These are phyloP conservation scores for Trichoderma erinaceum DNA, from an alignment of 495 filamentous ascomycete genomes.

Conservation along the genomic window DNA sequence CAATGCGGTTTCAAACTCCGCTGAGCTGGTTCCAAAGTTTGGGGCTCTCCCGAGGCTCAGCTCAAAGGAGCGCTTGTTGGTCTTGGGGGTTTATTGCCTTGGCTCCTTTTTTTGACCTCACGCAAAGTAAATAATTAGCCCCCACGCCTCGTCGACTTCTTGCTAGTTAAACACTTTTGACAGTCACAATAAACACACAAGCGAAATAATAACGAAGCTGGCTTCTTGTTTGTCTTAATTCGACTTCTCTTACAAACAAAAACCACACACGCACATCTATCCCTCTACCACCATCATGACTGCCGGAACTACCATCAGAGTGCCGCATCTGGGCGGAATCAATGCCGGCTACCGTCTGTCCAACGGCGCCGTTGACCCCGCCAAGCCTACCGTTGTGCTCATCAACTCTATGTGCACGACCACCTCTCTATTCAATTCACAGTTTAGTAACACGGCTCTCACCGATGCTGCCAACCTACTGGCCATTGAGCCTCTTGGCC, in stretches of 20 bases:
- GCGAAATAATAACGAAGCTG: neutral
- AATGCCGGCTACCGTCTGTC: conserved; percentile 48
- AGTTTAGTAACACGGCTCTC: conserved; percentile 42
- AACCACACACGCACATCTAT: neutral
- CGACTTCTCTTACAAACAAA: neutral
- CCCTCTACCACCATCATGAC: conserved; percentile 22
- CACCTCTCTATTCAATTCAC: conserved; percentile 43
- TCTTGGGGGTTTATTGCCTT: neutral
- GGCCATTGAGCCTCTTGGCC: conserved; percentile 52
- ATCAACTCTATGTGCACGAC: conserved; percentile 56
- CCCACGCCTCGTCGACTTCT: neutral
- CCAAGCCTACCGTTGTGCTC: conserved; percentile 53
- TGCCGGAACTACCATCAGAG: conserved; percentile 34
- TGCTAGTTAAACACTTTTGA: neutral
- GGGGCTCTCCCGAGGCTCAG: neutral
- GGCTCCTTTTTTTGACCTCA: neutral
- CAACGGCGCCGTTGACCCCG: conserved; percentile 35
- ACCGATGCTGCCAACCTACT: conserved; percentile 44
- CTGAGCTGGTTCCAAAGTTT: conserved; percentile 2
- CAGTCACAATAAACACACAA: neutral
- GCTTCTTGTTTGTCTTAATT: neutral
- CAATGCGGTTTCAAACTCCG: conserved; percentile 6
- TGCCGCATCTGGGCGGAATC: conserved; percentile 52
- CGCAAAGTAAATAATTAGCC: conserved; percentile 5
- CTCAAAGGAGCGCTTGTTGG: neutral